Conservation (phyloP, 2,329 filamentous ascomycete species). For the Purpureocillium lavendulum region DNA sequence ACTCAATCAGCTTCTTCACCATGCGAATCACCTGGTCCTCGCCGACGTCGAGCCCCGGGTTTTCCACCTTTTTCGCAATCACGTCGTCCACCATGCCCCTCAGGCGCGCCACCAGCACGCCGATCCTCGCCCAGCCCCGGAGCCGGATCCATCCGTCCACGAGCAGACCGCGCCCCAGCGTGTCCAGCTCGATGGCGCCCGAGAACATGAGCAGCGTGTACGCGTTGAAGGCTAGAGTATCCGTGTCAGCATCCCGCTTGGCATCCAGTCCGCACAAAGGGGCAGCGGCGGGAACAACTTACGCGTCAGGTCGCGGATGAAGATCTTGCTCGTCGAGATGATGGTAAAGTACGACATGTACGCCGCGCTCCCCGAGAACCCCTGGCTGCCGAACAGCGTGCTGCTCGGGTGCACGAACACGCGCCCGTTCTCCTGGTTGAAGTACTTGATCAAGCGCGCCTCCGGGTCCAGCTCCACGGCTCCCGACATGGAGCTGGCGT, state of each 20-base stretch:
- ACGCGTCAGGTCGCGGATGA: conserved; percentile 85
- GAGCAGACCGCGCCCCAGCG: conserved; percentile 73
- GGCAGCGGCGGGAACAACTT: conserved; percentile 30
- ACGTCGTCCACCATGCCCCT: conserved; percentile 81
- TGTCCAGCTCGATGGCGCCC: conserved; percentile 78
- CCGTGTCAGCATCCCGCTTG: neutral
- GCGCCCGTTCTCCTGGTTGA: conserved; percentile 72
- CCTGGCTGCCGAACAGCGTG: conserved; percentile 75
- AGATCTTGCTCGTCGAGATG: conserved; percentile 87
- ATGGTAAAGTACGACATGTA: conserved; percentile 90
- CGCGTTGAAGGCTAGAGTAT: conserved; percentile 66
- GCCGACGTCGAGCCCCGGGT: conserved; percentile 52
- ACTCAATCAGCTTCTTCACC: conserved; percentile 74
- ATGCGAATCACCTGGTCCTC: conserved; percentile 63
- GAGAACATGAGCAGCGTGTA: conserved; percentile 85
- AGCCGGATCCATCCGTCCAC: conserved; percentile 87
- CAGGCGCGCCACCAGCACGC: conserved; percentile 76
- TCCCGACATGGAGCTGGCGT: conserved; percentile 75
- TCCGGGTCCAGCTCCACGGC: conserved; percentile 91
- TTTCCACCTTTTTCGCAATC: conserved; percentile 72
- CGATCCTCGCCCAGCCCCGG: conserved; percentile 89
- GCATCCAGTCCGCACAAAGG: conserved; percentile 2
- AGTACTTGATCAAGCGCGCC: conserved; percentile 87
- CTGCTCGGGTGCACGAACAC: conserved; percentile 92
- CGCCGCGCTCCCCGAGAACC: conserved; percentile 63